Base-by-base conservation (phyloP, 345 rosid genomes). In the Sonneratia alba region DNA sequence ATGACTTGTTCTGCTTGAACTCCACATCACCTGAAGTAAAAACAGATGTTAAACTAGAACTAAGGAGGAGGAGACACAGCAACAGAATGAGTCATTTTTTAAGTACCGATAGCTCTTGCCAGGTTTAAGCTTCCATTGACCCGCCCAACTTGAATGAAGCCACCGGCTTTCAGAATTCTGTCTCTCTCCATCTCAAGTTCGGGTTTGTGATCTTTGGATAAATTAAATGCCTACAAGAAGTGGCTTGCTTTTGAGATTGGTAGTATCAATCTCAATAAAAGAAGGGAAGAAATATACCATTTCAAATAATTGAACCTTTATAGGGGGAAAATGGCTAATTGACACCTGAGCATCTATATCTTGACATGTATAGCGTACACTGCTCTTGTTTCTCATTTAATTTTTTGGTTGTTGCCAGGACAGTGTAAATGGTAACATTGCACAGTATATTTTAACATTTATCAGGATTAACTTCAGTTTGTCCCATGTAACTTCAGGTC, bases 101-200 rank as follows among this genome's bases (percentile, higher is more conserved):
- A 15, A 5, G 67, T 81, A 95, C 99, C 99, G 71, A 95, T 95
- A 57, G 99, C 99, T 78, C 99, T 89, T 49, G 99, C 85, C 73
- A 95, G 97, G 84, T 95, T 95, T 84, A 95, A 87, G 80, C 97
- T 88, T 79, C 98, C 98, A 81, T 95, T 95, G 76, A 95, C 87
- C 59, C 99, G 77, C 22, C 97, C 97, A 32, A 89, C 92, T 55
- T 92, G 97, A 74, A 95, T 92, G 81, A 90, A 95, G 19, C 97
- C 99, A 73, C 99, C 97, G 68, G 97, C 97, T 87, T 95, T 95
- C 69, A 92, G 64, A 74, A 95, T 92, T 84, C 99, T 87, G 69
- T 90, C 97, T 76, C 85, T 92, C 78, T 95, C 99, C 62, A 80
- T 85, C 81, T 88, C 99, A 67, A 92, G 93, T 72, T 92, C 99